Evolutionary conservation across 805 yeast genomes (phyloP), one percentile per base, ranked within the genome.

Genomic region (Wickerhamiella azymoides): DNA sequence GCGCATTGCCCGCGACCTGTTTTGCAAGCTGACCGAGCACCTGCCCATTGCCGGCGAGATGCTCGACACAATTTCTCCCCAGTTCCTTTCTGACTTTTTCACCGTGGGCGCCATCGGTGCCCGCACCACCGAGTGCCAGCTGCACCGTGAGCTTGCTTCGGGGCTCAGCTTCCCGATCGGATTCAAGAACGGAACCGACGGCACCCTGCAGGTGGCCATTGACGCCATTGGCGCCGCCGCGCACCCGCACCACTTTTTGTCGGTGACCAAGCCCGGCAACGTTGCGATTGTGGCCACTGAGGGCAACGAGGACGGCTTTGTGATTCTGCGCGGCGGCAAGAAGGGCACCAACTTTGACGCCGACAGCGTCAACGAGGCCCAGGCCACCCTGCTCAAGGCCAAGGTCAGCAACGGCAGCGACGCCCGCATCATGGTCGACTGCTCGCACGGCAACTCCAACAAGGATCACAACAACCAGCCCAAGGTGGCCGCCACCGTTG

Each of bases 51-150:
- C 95, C 24, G 84, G 93, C 50, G 98, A 89, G 68, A 89, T 89
- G 96, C 75, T 89, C 61, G 98, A 89, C 65, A 89, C 97, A 24
- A 89, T 92, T 52, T 85, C 96, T 13, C 98, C 98, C 1, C 96
- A 89, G 71, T 89, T 82, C 68, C 73, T 89, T 58, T 77, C 92
- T 43, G 98, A 89, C 64, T 76, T 89, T 55, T 81, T 89, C 73
- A 83, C 95, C 21, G 76, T 92, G 45, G 98, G 98, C 59, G 98
- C 98, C 41, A 88, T 89, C 63, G 98, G 98, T 58, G 98, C 98
- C 35, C 81, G 98, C 72, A 89, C 98, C 39, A 89, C 98, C 35
- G 98, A 89, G 70, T 86, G 96, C 35, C 98, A 89, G 70, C 76
- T 89, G 46, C 98, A 89, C 66, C 80, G 98, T 65, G 98, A 89